These are phyloP conservation scores for Moesziomyces sp. DNA, from an alignment of 1,284 basidiomycete genomes.

Conservation along the genomic window DNA sequence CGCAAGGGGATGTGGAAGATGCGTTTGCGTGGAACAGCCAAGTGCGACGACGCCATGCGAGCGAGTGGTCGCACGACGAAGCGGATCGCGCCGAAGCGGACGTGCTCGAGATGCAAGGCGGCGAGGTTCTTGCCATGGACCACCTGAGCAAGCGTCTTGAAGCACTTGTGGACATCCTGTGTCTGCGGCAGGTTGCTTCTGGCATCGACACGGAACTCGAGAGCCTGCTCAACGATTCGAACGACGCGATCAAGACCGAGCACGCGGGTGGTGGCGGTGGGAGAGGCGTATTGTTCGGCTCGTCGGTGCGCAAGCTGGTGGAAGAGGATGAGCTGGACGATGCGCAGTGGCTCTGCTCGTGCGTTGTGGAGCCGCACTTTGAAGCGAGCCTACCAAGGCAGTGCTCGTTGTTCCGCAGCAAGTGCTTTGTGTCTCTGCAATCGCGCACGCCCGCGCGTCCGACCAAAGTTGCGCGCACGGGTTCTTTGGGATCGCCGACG, in stretches of 20 bases:
- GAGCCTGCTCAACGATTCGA: conserved; percentile 17
- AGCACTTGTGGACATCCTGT: conserved; percentile 45
- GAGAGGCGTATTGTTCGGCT: conserved; percentile 26
- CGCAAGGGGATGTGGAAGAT: conserved; percentile 18
- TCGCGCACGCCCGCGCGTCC: conserved; percentile 38
- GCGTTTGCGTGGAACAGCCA: conserved; percentile 45
- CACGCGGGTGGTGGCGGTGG: background rate
- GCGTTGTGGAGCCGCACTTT: conserved; percentile 57
- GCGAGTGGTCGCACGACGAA: conserved; percentile 24
- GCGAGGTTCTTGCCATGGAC: conserved; percentile 32
- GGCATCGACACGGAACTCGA: conserved; percentile 30
- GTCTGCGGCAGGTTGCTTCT: conserved; percentile 39
- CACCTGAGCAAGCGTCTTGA: conserved; percentile 42
- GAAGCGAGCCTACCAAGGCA: conserved; percentile 41
- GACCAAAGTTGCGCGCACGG: conserved; percentile 10
- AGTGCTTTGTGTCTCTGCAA: conserved; percentile 58
- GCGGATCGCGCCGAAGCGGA: conserved; percentile 19
- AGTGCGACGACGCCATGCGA: conserved; percentile 14
- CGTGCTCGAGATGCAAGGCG: conserved; percentile 26
- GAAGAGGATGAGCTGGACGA: conserved; percentile 60
- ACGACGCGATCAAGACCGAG: conserved; percentile 1
- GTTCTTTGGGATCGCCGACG: conserved; percentile 15
- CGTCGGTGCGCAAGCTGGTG: conserved; percentile 35
- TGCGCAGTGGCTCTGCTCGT: conserved; percentile 61
- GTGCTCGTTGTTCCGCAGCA: conserved; percentile 54